These are phyloP conservation scores for Fraxinus excelsior DNA, from an alignment of 257 asterid genomes.

Conservation along the genomic window DNA sequence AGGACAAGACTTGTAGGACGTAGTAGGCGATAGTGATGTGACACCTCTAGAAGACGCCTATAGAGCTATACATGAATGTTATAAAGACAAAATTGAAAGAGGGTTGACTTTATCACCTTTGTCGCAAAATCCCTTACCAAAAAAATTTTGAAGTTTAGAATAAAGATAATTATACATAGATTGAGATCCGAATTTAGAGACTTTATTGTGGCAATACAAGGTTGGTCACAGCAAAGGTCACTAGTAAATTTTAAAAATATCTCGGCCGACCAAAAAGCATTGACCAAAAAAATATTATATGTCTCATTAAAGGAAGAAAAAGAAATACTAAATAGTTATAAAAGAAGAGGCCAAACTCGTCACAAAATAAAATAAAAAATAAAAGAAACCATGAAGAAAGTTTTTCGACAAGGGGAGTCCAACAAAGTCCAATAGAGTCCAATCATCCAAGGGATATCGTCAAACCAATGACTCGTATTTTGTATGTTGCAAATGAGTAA, in stretches of 20 bases:
- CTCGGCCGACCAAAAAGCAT: background rate
- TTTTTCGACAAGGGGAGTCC: background rate
- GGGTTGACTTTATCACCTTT: no score
- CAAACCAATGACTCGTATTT: no score
- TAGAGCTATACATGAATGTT: no score
- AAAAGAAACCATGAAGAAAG: background rate
- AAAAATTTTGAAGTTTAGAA: no score
- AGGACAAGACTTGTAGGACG: no score
- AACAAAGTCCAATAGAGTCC: background rate
- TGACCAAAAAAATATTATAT: conserved; percentile 20
- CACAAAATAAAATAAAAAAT: background rate
- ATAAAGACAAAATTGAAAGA: no score
- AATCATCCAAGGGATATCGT: no score
- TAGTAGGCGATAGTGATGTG: no score
- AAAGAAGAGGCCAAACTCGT: background rate
- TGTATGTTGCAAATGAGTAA: no score
- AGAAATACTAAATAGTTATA: background rate
- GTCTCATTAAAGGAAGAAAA: conserved; percentile 9
- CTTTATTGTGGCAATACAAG: background rate
- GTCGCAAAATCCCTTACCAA: no score
- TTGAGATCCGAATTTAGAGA: conserved; percentile 1
- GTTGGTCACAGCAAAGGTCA: conserved; percentile 2
- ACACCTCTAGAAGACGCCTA: no score
- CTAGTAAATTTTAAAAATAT: conserved; percentile 5
- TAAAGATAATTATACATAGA: conserved; percentile 3